phyloP scores from a whole-genome alignment of 2,329 filamentous ascomycete species.

The Phoma sp. region DNA sequence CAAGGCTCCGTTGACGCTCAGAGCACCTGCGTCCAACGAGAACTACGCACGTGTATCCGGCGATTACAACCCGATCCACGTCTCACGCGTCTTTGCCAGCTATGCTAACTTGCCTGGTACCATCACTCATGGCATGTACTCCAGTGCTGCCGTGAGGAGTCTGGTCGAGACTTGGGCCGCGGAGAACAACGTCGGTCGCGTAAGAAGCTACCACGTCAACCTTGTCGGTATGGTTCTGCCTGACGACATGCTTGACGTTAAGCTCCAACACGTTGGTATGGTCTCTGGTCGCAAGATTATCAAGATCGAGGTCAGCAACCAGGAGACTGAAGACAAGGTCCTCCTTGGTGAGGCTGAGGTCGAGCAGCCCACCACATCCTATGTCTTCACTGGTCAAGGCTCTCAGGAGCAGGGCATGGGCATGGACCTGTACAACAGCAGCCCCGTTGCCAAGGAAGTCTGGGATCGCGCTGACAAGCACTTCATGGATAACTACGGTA shows the following conservation, averaged over 20 bases:
- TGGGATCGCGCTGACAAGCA: constrained; percentile 93
- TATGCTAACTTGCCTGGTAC: constrained; percentile 96
- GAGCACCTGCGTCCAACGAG: constrained; percentile 94
- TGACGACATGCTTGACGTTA: constrained; percentile 93
- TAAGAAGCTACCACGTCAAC: constrained; percentile 95
- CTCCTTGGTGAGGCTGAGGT: constrained; percentile 94
- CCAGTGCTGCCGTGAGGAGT: constrained; percentile 92
- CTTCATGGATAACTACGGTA: constrained; percentile 97
- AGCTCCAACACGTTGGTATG: constrained; percentile 96
- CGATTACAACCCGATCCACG: constrained; percentile 98
- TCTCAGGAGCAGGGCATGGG: constrained; percentile 99
- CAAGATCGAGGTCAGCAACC: constrained; percentile 95
- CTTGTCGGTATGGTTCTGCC: constrained; percentile 99
- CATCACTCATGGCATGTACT: constrained; percentile 99
- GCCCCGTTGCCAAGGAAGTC: constrained; percentile 91
- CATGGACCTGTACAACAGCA: constrained; percentile 97
- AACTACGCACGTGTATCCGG: constrained; percentile 97
- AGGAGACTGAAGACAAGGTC: constrained; percentile 95
- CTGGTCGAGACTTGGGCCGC: constrained; percentile 98
- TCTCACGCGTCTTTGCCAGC: constrained; percentile 92
- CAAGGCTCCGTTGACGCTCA: constrained; percentile 84
- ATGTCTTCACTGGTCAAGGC: constrained; percentile 97
- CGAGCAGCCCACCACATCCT: constrained; percentile 94
- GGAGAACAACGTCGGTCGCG: constrained; percentile 96
- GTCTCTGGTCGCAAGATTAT: constrained; percentile 98